phyloP scores from a whole-genome alignment of 805 yeast species.

The Candida caryicola region DNA sequence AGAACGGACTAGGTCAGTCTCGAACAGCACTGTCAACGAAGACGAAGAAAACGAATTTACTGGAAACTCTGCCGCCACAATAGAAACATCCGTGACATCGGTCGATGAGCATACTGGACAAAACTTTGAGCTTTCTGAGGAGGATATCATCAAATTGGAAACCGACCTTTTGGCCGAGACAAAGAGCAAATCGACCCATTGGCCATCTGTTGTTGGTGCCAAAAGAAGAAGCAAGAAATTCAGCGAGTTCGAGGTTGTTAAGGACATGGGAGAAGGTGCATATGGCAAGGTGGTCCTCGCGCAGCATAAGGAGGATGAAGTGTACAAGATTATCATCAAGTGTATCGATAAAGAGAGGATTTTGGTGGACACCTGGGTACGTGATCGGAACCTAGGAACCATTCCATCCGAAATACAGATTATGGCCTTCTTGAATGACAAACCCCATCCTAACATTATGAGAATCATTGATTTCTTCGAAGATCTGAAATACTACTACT shows the following conservation, averaged over 20 bases:
- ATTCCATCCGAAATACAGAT: conserved; percentile 96
- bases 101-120: conserved; percentile 1
- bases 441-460: conserved; percentile 87
- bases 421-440: conserved; percentile 72
- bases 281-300: conserved; percentile 91
- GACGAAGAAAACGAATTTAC: background rate
- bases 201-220: conserved; percentile 58
- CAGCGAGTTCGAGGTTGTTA: conserved; percentile 65
- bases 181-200: conserved; percentile 35
- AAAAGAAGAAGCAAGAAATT: conserved; percentile 69
- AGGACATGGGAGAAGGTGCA: conserved; percentile 93
- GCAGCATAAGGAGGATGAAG: conserved; percentile 58
- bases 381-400: conserved; percentile 88
- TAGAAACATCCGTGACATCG: background rate
- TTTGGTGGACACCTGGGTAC: conserved; percentile 94
- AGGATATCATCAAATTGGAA: conserved; percentile 45
- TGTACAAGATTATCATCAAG: conserved; percentile 73
- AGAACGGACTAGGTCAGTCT: background rate
- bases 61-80: background rate
- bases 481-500: conserved; percentile 82
- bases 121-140: conserved; percentile 34
- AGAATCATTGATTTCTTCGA: conserved; percentile 88
- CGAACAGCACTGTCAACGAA: background rate
- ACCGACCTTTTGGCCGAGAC: conserved; percentile 40
- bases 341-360: conserved; percentile 90